phyloP scores from a whole-genome alignment of 371 early-diverging fungal genomes.

The Mortierella sp. region DNA sequence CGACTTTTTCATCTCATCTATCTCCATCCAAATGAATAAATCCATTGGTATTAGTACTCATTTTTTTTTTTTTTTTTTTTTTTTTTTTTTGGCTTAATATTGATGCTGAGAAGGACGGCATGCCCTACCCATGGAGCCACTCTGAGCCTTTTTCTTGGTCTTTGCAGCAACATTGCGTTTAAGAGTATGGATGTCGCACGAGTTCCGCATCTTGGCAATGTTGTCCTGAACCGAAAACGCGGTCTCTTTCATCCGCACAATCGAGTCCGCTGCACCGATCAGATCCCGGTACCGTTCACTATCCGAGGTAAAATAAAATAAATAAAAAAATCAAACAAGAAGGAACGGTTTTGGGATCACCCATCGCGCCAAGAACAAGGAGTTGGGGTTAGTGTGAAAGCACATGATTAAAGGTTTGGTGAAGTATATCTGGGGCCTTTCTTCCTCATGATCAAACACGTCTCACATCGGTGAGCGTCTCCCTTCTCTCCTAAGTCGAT shows the following conservation, averaged over 20 bases:
- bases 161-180: slow-evolving; percentile 54
- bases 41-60: slow-evolving; percentile 2
- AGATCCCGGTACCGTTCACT: slow-evolving; percentile 89
- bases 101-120: not conserved
- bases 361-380: too few relatives aligned
- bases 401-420: too few relatives aligned
- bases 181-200: slow-evolving; percentile 67
- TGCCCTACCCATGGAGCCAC: slow-evolving; percentile 53
- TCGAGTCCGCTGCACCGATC: slow-evolving; percentile 87
- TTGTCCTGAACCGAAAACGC: slow-evolving; percentile 65
- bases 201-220: slow-evolving; percentile 66
- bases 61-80: not conserved
- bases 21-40: too few relatives aligned
- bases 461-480: too few relatives aligned
- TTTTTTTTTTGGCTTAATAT: not conserved
- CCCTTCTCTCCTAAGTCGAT: too few relatives aligned
- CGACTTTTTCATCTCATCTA: slow-evolving; percentile 66
- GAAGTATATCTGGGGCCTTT: too few relatives aligned
- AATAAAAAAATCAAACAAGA: too few relatives aligned
- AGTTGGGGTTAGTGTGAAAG: too few relatives aligned
- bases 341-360: too few relatives aligned
- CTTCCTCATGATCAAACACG: too few relatives aligned
- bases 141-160: slow-evolving; percentile 48
- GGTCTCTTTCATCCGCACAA: slow-evolving; percentile 76
- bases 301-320: not conserved